Evolutionary conservation across 2,329 filamentous ascomycete species (phyloP).

Genomic region (Fusarium aywerte): DNA sequence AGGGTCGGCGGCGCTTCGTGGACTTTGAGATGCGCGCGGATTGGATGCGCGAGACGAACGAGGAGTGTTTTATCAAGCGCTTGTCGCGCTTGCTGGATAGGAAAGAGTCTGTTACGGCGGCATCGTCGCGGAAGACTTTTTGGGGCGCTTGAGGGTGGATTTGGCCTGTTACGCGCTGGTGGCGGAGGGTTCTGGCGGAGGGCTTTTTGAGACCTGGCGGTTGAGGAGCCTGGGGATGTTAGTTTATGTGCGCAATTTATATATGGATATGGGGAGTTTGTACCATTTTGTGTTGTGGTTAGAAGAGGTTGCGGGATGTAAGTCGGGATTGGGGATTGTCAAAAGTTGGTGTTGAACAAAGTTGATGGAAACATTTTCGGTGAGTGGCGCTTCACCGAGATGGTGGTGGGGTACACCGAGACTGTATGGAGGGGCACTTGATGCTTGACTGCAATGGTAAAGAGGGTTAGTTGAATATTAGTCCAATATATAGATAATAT

Average conservation of each 20-base stretch:
- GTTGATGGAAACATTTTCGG: constrained; percentile 44
- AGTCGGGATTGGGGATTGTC: neutral
- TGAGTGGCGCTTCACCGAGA: constrained; percentile 36
- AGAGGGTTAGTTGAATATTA: too few relatives aligned
- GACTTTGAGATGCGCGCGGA: constrained; percentile 56
- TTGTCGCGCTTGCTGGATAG: constrained; percentile 84
- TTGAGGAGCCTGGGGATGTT: constrained; percentile 42
- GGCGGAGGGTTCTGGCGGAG: constrained; percentile 67
- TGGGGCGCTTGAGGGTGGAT: constrained; percentile 62
- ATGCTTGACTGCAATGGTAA: neutral
- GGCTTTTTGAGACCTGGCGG: constrained; percentile 62
- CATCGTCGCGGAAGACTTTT: constrained; percentile 63
- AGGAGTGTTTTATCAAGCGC: constrained; percentile 80
- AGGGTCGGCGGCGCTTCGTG: constrained; percentile 64
- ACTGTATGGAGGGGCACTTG: constrained; percentile 36
- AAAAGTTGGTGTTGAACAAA: constrained; percentile 10
- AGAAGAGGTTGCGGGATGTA: neutral
- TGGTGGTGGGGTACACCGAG: constrained; percentile 44
- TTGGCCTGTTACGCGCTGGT: constrained; percentile 60
- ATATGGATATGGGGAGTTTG: accelerated
- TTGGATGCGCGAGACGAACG: constrained; percentile 80
- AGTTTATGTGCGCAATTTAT: neutral
- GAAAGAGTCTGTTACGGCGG: constrained; percentile 67
- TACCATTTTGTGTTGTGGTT: constrained; percentile 38
- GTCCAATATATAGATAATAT: neutral